Percentiles rank a stretch among this genome's conserved stretches.
phyloP scores from a whole-genome alignment of 805 yeast species.

The Metschnikowia dekortorum region DNA sequence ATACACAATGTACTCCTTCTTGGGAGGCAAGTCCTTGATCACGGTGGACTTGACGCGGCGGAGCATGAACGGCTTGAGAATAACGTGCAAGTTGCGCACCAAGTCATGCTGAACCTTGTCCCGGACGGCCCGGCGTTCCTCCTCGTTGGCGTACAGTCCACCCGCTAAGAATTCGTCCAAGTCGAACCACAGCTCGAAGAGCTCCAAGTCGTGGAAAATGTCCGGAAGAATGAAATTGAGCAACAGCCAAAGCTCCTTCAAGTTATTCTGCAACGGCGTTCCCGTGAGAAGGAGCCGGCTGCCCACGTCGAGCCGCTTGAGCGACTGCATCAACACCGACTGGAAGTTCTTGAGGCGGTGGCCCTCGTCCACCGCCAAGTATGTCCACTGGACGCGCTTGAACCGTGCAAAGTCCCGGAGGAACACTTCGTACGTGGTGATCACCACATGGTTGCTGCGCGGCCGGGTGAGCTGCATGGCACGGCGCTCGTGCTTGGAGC shows the following conservation, averaged over 20 bases:
- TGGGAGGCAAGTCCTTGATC: constrained; percentile 67
- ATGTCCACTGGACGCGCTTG: constrained; percentile 63
- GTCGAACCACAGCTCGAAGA: constrained; percentile 94
- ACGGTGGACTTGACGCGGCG: constrained; percentile 79
- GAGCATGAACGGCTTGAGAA: constrained; percentile 80
- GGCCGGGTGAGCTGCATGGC: constrained; percentile 15
- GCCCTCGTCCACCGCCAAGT: constrained; percentile 90
- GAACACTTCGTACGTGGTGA: constrained; percentile 80
- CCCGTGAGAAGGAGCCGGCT: constrained; percentile 86
- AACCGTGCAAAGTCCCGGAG: constrained; percentile 62
- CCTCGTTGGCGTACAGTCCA: constrained; percentile 29
- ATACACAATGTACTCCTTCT: constrained; percentile 82
- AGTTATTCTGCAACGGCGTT: constrained; percentile 92
- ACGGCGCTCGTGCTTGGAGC: constrained; percentile 53
- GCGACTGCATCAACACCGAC: constrained; percentile 65
- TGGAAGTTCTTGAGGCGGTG: constrained; percentile 85
- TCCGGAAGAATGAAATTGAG: constrained; percentile 90
- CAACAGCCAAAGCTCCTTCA: constrained; percentile 88
- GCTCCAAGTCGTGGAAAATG: constrained; percentile 81
- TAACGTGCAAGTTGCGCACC: constrained; percentile 76
- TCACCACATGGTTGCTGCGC: constrained; percentile 44
- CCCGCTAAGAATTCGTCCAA: constrained; percentile 52
- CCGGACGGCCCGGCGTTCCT: constrained; percentile 51
- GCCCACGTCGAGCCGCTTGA: constrained; percentile 61
- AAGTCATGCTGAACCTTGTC: constrained; percentile 49